Evolutionary conservation across 805 yeast genomes (phyloP).

Genomic region (Blastobotrys parvus): DNA sequence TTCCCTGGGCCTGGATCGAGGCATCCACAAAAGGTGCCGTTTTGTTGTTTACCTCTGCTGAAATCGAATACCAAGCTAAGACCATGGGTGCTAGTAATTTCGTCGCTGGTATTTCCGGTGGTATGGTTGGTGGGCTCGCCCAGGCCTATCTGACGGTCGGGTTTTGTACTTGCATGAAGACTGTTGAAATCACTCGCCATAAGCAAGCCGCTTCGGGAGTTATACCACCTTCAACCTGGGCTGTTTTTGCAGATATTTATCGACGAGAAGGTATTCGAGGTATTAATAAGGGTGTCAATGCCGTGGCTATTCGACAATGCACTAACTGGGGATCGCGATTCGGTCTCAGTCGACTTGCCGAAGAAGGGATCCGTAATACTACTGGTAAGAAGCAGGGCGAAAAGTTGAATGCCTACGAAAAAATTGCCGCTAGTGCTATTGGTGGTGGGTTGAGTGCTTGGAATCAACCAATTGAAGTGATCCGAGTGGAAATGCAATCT

Average conservation of each 20-base stretch:
- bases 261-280: slow-evolving; percentile 85
- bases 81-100: slow-evolving; percentile 55
- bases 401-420: slow-evolving; percentile 66
- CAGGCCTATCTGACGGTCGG: slow-evolving; percentile 96
- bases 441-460: slow-evolving; percentile 98
- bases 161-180: slow-evolving; percentile 98
- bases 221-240: slow-evolving; percentile 65
- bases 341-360: slow-evolving; percentile 87
- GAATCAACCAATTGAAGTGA: slow-evolving; percentile 98
- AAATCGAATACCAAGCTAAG: slow-evolving; percentile 74
- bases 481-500: slow-evolving; percentile 97
- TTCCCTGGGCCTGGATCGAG: slow-evolving; percentile 99
- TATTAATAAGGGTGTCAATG: slow-evolving; percentile 95
- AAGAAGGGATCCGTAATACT: slow-evolving; percentile 61
- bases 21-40: slow-evolving; percentile 99
- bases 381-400: slow-evolving; percentile 55
- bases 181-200: slow-evolving; percentile 90
- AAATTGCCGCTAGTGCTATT: slow-evolving; percentile 72
- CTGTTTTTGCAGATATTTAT: slow-evolving; percentile 80
- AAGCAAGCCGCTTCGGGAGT: slow-evolving; percentile 68
- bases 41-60: slow-evolving; percentile 82
- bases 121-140: slow-evolving; percentile 91
- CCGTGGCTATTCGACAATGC: slow-evolving; percentile 97
- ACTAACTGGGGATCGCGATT: slow-evolving; percentile 99
- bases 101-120: slow-evolving; percentile 87